phyloP scores from a whole-genome alignment of 140 eudicot species.

The Stevia rebaudiana region DNA sequence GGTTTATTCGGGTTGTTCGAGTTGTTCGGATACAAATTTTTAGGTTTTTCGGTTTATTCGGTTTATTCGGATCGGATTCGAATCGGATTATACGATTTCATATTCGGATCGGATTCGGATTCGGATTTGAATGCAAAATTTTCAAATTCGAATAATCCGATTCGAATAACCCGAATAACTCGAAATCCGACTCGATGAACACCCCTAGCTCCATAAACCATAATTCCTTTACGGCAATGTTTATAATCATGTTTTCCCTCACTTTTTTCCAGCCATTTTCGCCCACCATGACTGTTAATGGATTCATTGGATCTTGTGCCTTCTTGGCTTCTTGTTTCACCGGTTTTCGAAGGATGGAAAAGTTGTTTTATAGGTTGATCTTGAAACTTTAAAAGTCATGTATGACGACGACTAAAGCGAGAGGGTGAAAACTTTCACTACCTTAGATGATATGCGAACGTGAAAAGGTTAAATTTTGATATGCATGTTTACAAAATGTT shows the following conservation, averaged over 20 bases:
- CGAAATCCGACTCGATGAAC: no score
- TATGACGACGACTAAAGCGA: neutral
- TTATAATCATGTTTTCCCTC: neutral
- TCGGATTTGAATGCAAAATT: no score
- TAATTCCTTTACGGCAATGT: neutral
- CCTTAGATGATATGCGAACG: neutral
- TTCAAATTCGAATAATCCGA: no score
- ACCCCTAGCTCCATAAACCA: no score
- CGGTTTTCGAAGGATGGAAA: conserved; percentile 10
- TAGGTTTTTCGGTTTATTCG: no score
- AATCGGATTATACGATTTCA: no score
- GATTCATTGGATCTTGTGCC: conserved; percentile 26
- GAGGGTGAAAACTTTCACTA: neutral
- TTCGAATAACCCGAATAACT: no score
- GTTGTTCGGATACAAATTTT: no score
- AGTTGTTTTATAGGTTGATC: conserved; percentile 2
- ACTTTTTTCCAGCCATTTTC: conserved; percentile 17
- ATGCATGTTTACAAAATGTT: neutral
- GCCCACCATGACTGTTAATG: conserved; percentile 19
- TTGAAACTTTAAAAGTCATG: neutral
- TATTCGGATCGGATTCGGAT: no score
- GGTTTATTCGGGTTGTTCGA: no score
- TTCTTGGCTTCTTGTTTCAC: neutral
- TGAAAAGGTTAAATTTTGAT: neutral
- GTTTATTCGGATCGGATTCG: no score